Evolutionary conservation across 192 early-diverging fungal species (phyloP), one percentile per base, ranked within the genome.

Genomic region (Gryganskiella cystojenkinii): DNA sequence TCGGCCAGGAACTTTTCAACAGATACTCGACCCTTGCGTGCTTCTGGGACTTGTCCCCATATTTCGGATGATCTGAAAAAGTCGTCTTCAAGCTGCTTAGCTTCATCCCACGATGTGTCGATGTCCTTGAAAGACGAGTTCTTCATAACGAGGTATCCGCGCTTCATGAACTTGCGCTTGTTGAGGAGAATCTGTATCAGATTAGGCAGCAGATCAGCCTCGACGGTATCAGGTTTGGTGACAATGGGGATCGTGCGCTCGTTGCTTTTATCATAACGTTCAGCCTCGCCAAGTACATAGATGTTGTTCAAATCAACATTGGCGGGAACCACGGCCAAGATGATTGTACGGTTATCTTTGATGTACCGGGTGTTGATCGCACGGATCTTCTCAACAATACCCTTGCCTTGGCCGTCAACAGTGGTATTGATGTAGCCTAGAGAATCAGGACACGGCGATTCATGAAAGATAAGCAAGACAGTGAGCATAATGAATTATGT

Each of bases 281-380:
- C 72, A 31, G 72, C 72, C 42, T 75, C 72, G 30, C 72, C 64
- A n/a, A 75, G 72, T 28, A 67, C 71, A 50, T 61, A 74, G 20
- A 75, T 75, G 28, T 75, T 75, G 64, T 75, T 75, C 51, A 75
- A 27, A 62, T 75, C 72, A 34, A 75, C 52, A 51, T 75, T 67
- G 40, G 72, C 72, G 35, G 72, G 72, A 35, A 75, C 64, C 5
- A 75, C 64, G 2, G 72, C 72, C 27, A 75, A 24, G 51, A 75
- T 75, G 53, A 75, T 75, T 11, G 64, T 75, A 31, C 72, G 72
- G 28, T 58, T 75, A 51, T 75, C 64, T 56, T 75, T 61, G 34
- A 75, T 75, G 52, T 75, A 75, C 19, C 64, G 64, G 2, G 64
- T 75, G 53, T 67, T 67, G 64, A 67, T 67, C 19, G 57, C 17